phyloP scores from a whole-genome alignment of 2,329 filamentous ascomycete genomes.

The Cercospora berteroae region DNA sequence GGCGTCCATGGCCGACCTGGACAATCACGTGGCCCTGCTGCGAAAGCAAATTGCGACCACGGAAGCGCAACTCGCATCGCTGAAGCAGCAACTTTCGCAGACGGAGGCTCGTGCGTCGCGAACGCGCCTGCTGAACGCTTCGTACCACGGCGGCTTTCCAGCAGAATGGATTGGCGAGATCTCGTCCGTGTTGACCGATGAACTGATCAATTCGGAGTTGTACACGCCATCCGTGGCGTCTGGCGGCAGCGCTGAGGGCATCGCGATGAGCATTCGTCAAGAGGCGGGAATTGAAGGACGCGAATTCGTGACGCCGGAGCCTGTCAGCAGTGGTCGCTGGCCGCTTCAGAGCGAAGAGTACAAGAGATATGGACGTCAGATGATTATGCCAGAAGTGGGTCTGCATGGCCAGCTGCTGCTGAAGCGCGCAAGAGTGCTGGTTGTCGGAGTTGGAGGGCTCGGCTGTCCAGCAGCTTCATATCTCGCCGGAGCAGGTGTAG shows the following conservation, averaged over 20 bases:
- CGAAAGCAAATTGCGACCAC: constrained; percentile 45
- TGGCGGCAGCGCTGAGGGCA: constrained; percentile 16
- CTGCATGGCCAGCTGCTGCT: constrained; percentile 74
- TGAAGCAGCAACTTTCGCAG: constrained; percentile 44
- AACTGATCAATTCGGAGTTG: constrained; percentile 17
- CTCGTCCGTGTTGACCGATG: constrained; percentile 37
- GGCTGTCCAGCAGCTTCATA: constrained; percentile 94
- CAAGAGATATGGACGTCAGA: constrained; percentile 81
- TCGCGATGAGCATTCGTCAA: constrained; percentile 27
- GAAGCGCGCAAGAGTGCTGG: constrained; percentile 66
- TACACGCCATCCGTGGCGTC: constrained; percentile 16
- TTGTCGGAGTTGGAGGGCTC: constrained; percentile 84
- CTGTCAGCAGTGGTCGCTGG: constrained; percentile 50
- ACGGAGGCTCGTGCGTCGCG: constrained; percentile 39
- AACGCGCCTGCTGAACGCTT: constrained; percentile 30
- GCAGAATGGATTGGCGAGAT: constrained; percentile 46
- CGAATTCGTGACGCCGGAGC: constrained; percentile 21
- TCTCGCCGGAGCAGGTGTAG: constrained; percentile 83
- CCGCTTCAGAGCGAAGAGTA: constrained; percentile 73
- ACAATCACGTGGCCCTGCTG: constrained; percentile 39
- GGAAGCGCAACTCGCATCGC: constrained; percentile 42
- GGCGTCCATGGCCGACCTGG: constrained; percentile 21
- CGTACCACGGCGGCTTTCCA: constrained; percentile 42
- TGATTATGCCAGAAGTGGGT: constrained; percentile 82
- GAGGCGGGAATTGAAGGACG: constrained; percentile 19